Percentiles rank a stretch among this genome's conserved stretches.
phyloP scores from a whole-genome alignment of 306 rosid species.

The Betula pendula region DNA sequence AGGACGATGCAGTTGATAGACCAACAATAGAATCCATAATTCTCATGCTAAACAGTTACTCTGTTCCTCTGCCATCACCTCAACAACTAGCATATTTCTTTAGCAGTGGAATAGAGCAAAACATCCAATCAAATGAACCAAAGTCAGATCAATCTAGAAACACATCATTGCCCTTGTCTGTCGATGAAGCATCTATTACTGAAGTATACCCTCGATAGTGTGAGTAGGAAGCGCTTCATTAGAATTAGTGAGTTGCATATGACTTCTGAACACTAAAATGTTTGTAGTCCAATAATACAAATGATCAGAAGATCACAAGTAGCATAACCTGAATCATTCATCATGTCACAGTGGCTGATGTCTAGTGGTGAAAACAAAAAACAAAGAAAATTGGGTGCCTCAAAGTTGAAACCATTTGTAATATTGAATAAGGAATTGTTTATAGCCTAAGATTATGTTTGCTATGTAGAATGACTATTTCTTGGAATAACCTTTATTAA shows the following conservation, averaged over 20 bases:
- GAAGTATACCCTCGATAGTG: constrained; percentile 8
- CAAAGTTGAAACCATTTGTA: too few species aligned
- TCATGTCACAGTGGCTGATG: too few species aligned
- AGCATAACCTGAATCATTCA: too few species aligned
- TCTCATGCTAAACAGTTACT: constrained; percentile 31
- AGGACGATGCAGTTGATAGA: constrained; percentile 21
- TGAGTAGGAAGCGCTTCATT: background rate
- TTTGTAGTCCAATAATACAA: too few species aligned
- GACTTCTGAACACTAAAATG: background rate
- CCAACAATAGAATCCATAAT: constrained; percentile 14
- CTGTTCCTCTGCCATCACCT: constrained; percentile 30
- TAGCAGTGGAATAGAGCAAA: constrained; percentile 8
- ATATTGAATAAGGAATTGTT: too few species aligned
- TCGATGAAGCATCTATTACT: constrained; percentile 9
- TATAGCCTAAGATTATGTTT: too few species aligned
- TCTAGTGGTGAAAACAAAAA: too few species aligned
- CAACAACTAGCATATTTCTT: constrained; percentile 33
- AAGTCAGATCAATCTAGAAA: background rate
- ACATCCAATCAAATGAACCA: background rate
- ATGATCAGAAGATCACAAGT: too few species aligned
- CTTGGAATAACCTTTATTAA: too few species aligned
- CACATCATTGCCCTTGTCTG: background rate
- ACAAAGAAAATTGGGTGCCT: too few species aligned
- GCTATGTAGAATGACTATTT: too few species aligned
- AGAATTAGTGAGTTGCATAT: background rate